Conservation (phyloP, 2,329 filamentous ascomycete genomes). For the Colletotrichum ledebouriae region DNA sequence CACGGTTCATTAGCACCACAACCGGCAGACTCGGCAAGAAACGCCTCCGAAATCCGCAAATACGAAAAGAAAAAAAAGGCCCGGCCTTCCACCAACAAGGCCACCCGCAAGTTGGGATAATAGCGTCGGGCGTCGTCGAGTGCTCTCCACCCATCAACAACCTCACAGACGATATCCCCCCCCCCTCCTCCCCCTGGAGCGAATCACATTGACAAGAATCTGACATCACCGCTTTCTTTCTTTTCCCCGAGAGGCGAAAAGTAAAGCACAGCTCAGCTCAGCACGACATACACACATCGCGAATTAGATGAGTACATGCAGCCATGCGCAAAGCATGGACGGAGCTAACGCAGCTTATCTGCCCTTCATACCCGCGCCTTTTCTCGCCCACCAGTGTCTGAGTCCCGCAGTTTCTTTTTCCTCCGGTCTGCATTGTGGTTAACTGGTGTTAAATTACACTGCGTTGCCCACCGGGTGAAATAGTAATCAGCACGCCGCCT, state of each 20-base stretch:
- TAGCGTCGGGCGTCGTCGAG: no score
- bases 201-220: not conserved
- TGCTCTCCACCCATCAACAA: not conserved
- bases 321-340: not conserved
- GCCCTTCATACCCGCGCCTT: conserved; percentile 1
- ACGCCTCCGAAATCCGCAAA: not conserved
- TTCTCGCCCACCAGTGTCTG: not conserved
- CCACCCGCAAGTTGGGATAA: no score
- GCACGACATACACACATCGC: not conserved
- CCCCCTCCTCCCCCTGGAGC: not conserved
- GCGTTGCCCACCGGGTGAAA: no score
- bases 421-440: not conserved
- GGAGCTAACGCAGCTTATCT: conserved; percentile 4
- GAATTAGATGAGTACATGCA: not conserved
- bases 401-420: conserved; percentile 17
- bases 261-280: not conserved
- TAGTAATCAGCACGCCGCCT: not conserved
- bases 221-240: conserved; percentile 5
- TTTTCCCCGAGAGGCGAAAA: not conserved
- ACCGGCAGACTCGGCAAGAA: not conserved
- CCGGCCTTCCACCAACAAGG: no score
- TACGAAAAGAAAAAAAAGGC: not conserved
- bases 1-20: not conserved
- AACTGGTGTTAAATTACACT: no score
- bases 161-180: not conserved